Evolutionary conservation across 768 basidiomycete species (phyloP), one percentile per base, ranked within the genome.

Genomic region (Xanthoconium purpureum): DNA sequence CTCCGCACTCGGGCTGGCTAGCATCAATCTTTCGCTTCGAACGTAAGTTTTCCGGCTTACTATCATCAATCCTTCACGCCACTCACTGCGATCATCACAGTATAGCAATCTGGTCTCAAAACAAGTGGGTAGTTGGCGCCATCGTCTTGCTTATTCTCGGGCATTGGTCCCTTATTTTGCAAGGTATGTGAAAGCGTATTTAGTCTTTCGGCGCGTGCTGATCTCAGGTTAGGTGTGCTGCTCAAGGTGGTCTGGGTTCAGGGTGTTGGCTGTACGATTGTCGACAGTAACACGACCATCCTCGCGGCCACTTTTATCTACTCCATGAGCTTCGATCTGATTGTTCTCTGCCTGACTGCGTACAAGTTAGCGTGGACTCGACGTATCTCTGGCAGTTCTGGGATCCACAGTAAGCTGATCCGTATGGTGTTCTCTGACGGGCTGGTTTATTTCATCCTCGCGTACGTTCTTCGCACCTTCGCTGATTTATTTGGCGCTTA

Each of bases 281-380:
- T 77, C 1, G 64, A 78, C 32, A 85, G 86, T 8, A 80, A 85
- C 65, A 89, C 82, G 67, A 82, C 68, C 10, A 71, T 88, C 50
- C 78, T 89, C 33, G 84, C 85, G 6, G 83, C 84, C 3, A 84
- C 84, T 5, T 89, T 88, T 69, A 84, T 88, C 33, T 89, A 89
- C 62, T 83, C 87, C 32, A 90, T 89, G 88, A 75, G 76, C 64
- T 88, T 89, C 65, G 88, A 89, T 66, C 72, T 87, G 20, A 55
- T 79, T 30, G 84, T 88, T 38, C 76, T 89, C 44, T 56, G 74
- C 28, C 70, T 89, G 60, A 87, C 81, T 37, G 80, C 78, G 13
- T 83, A 80, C 70, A 88, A 85, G 65, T 78, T 89, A 24, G 70
- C 69, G 15, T 70, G 68, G 71, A 56, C 56, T 11, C 58, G 51